phyloP scores from a whole-genome alignment of 768 basidiomycete genomes.

The Cyclocybe cylindracea region DNA sequence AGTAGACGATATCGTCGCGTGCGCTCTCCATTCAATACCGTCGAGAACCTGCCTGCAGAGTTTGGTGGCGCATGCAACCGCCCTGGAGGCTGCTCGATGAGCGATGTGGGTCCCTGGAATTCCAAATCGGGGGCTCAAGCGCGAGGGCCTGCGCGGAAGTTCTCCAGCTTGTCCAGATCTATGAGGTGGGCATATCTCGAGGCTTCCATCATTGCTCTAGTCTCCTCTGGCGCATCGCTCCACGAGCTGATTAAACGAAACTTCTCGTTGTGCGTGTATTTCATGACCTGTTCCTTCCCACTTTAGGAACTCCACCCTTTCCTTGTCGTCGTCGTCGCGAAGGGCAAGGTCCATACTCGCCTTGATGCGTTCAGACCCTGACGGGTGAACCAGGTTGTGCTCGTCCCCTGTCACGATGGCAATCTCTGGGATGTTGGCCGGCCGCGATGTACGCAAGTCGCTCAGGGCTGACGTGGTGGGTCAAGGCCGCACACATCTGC shows the following conservation, averaged over 20 bases:
- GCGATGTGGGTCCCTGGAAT: slow-evolving; percentile 94
- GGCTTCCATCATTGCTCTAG: slow-evolving; percentile 19
- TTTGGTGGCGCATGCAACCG: slow-evolving; percentile 86
- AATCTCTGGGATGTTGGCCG: slow-evolving; percentile 66
- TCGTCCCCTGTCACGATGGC: slow-evolving; percentile 60
- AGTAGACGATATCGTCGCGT: slow-evolving; percentile 75
- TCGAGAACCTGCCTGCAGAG: slow-evolving; percentile 81
- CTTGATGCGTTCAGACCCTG: slow-evolving; percentile 54
- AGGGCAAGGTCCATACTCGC: slow-evolving; percentile 57
- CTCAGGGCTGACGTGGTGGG: slow-evolving; percentile 56
- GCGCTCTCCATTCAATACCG: slow-evolving; percentile 37
- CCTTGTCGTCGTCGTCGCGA: background rate
- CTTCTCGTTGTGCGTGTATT: slow-evolving; percentile 47
- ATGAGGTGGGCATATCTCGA: too few species aligned
- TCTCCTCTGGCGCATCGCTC: slow-evolving; percentile 50
- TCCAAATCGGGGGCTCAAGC: background rate
- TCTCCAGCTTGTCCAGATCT: too few species aligned
- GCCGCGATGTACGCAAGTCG: slow-evolving; percentile 50
- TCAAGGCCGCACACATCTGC: slow-evolving; percentile 70
- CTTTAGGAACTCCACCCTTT: slow-evolving; percentile 41
- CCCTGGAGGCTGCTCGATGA: slow-evolving; percentile 81
- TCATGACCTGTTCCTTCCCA: slow-evolving; percentile 71
- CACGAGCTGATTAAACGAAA: slow-evolving; percentile 56
- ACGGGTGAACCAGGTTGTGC: slow-evolving; percentile 57
- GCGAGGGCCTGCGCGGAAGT: too few species aligned